These are phyloP conservation scores for Fraxinus velutina DNA, from an alignment of 305 asterid species.

Conservation along the genomic window DNA sequence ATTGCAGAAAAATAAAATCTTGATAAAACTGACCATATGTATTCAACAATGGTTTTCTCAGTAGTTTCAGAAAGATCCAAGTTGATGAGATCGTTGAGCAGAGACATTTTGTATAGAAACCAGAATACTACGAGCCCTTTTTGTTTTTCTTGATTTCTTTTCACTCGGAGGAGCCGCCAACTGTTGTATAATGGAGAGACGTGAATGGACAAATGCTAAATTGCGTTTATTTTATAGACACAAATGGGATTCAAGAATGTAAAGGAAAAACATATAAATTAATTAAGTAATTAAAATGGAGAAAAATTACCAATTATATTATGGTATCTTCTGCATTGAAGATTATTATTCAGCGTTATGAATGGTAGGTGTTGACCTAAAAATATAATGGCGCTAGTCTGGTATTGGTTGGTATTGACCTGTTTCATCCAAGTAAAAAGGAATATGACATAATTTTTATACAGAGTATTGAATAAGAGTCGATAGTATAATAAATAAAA, in stretches of 20 bases:
- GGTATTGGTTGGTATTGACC: not conserved
- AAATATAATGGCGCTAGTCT: not conserved
- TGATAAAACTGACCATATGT: slow-evolving; percentile 50
- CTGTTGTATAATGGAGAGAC: not conserved
- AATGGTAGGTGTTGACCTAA: not conserved
- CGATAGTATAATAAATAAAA: too few species aligned
- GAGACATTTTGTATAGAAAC: slow-evolving; percentile 33
- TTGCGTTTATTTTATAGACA: slow-evolving; percentile 22
- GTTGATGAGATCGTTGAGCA: slow-evolving; percentile 51
- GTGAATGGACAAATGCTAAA: not conserved
- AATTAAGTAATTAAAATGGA: not conserved
- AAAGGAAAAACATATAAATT: not conserved
- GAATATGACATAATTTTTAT: not conserved
- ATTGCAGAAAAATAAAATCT: not conserved
- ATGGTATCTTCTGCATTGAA: not conserved
- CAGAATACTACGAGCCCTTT: not conserved
- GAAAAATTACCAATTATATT: not conserved
- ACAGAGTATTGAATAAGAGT: not conserved
- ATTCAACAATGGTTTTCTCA: slow-evolving; percentile 55
- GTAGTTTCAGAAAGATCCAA: slow-evolving; percentile 53
- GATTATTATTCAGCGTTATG: not conserved
- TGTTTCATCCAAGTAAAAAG: not conserved
- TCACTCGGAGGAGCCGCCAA: not conserved
- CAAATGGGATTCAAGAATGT: slow-evolving; percentile 24
- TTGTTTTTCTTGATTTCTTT: not conserved